Evolutionary conservation across 306 rosid genomes (phyloP).

Genomic region (Corylus heterophylla): DNA sequence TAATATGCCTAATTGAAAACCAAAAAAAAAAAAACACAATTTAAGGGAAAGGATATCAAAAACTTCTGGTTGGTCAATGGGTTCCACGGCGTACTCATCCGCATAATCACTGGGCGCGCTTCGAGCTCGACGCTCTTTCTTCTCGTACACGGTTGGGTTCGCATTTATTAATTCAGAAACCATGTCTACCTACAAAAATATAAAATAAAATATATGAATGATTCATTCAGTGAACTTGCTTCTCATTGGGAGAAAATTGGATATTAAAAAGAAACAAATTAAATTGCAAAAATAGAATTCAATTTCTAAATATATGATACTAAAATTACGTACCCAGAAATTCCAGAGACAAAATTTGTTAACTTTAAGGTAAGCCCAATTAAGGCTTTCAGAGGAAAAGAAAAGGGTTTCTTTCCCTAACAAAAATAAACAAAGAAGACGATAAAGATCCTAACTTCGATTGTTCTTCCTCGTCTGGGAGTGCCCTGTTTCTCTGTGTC

Average conservation of each 20-base stretch:
- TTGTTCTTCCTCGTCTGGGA: no score
- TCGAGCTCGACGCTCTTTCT: conserved; percentile 77
- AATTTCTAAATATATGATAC: no score
- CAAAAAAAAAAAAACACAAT: neutral
- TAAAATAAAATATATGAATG: neutral
- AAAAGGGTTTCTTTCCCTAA: no score
- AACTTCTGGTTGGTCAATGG: conserved; percentile 77
- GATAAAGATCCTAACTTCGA: no score
- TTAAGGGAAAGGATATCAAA: conserved; percentile 74
- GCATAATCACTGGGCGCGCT: conserved; percentile 29
- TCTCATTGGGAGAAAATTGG: neutral
- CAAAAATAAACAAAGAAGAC: no score
- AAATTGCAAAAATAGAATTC: neutral
- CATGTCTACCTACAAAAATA: conserved; percentile 39
- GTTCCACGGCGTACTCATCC: conserved; percentile 54
- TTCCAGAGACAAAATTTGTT: no score
- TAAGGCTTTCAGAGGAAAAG: no score
- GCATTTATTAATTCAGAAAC: conserved; percentile 74
- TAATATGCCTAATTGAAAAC: neutral
- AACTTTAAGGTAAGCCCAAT: no score
- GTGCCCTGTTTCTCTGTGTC: no score
- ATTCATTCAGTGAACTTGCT: neutral
- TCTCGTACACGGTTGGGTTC: conserved; percentile 75
- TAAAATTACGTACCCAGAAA: no score
- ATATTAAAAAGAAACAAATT: neutral